A percentile compares a stretch with the other conserved stretches of the same genome.
phyloP scores from a whole-genome alignment of 495 filamentous ascomycete genomes.

The Aspergillus homomorphus region DNA sequence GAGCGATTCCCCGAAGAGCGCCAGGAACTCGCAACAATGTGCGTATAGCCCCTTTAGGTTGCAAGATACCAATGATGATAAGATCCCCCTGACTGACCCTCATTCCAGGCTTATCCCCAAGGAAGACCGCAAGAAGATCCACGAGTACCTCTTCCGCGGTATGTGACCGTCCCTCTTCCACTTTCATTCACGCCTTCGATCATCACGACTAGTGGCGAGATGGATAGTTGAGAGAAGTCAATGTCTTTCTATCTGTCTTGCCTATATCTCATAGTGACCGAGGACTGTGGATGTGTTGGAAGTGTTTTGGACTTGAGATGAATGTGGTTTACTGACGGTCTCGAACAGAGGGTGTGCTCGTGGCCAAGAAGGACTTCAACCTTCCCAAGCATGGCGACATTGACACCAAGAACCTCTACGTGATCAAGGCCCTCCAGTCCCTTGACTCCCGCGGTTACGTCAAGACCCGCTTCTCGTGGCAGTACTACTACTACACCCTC shows the following conservation, averaged over 20 bases:
- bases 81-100: constrained; percentile 10
- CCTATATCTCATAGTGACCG: background rate
- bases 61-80: constrained; percentile 2
- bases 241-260: background rate
- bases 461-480: constrained; percentile 99
- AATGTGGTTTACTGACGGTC: constrained; percentile 15
- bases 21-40: constrained; percentile 61
- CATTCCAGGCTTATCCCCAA: constrained; percentile 89
- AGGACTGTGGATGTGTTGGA: background rate
- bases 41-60: constrained; percentile 16
- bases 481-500: constrained; percentile 99
- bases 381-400: constrained; percentile 89
- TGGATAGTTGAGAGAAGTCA: background rate
- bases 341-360: constrained; percentile 85
- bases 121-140: constrained; percentile 99
- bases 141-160: constrained; percentile 99
- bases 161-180: constrained; percentile 36
- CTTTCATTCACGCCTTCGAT: no score
- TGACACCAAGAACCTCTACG: constrained; percentile 97
- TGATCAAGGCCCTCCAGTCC: constrained; percentile 98
- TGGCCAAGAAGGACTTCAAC: constrained; percentile 98
- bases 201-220: no score
- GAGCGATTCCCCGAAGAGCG: constrained; percentile 59
- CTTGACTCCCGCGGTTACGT: constrained; percentile 95
- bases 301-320: background rate